Evolutionary conservation across 2,329 filamentous ascomycete genomes (phyloP).

Genomic region (Ophiosphaerella herpotricha): DNA sequence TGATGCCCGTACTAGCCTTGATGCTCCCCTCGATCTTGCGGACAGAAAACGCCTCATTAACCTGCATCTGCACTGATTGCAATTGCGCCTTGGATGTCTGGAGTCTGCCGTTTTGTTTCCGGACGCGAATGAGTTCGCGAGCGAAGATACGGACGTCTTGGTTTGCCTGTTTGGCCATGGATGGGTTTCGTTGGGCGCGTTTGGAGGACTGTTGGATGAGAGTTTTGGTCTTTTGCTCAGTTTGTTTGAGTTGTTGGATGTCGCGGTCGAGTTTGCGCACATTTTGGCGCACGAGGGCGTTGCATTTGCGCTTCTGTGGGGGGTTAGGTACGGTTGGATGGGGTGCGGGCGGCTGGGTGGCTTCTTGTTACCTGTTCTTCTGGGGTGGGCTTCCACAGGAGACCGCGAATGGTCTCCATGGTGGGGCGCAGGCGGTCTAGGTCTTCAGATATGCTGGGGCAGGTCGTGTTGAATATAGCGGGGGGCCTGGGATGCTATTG

Average conservation of each 20-base stretch:
- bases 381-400: conserved; percentile 92
- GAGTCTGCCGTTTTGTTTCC: conserved; percentile 74
- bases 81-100: conserved; percentile 90
- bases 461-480: not conserved
- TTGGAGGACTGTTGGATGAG: conserved; percentile 82
- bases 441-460: not conserved
- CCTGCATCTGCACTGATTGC: conserved; percentile 93
- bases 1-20: conserved; percentile 82
- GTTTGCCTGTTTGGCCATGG: conserved; percentile 76
- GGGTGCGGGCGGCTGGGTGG: not conserved
- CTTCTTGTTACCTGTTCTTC: conserved; percentile 74
- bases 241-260: conserved; percentile 75
- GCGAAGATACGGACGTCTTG: conserved; percentile 88
- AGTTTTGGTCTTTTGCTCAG: conserved; percentile 75
- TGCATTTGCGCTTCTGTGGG: conserved; percentile 88
- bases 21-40: conserved; percentile 96
- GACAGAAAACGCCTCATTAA: conserved; percentile 93
- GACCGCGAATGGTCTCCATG: conserved; percentile 86
- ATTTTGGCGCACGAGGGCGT: conserved; percentile 84
- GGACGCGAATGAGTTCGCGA: conserved; percentile 80
- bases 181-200: conserved; percentile 78
- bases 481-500: not conserved
- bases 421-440: conserved; percentile 7
- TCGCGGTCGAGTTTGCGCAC: conserved; percentile 94
- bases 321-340: conserved; percentile 13